These are phyloP conservation scores for Annona cherimola DNA, from an alignment of 164 flowering plant species.

Conservation along the genomic window DNA sequence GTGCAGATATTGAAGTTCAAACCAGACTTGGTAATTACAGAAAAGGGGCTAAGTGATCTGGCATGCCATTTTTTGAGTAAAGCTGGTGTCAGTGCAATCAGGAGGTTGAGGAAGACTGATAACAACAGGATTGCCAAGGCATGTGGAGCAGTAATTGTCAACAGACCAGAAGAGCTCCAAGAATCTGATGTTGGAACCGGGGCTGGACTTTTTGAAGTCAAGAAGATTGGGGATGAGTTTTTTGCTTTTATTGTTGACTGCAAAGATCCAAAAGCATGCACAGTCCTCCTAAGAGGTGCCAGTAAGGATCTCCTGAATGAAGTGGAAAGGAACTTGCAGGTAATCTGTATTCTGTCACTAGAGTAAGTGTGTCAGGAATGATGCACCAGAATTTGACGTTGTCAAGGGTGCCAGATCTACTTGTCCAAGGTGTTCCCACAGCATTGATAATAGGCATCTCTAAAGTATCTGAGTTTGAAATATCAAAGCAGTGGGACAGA, in stretches of 20 bases:
- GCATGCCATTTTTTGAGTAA: conserved; percentile 92
- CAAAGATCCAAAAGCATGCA: conserved; percentile 93
- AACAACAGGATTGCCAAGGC: conserved; percentile 97
- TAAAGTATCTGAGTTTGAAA: not conserved
- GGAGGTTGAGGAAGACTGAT: conserved; percentile 89
- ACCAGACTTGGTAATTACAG: conserved; percentile 91
- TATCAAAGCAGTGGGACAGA: not conserved
- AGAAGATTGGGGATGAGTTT: conserved; percentile 94
- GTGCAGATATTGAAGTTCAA: conserved; percentile 76
- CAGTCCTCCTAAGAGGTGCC: conserved; percentile 87
- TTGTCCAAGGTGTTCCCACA: not conserved
- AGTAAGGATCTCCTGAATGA: conserved; percentile 97
- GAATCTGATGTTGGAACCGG: conserved; percentile 96
- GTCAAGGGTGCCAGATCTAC: not conserved
- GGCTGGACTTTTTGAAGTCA: conserved; percentile 92
- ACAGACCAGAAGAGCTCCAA: conserved; percentile 93
- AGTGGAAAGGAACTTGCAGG: conserved; percentile 97
- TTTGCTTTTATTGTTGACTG: conserved; percentile 84
- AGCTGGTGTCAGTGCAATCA: conserved; percentile 93
- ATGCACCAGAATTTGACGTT: not conserved
- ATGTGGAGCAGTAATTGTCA: conserved; percentile 88
- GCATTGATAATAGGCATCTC: not conserved
- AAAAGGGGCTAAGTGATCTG: conserved; percentile 91
- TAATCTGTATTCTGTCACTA: conserved; percentile 15
- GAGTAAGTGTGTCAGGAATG: not conserved